Evolutionary conservation across 1,284 basidiomycete species (phyloP), one percentile per base, ranked within the genome.

Genomic region (Laetiporus sulphureus): DNA sequence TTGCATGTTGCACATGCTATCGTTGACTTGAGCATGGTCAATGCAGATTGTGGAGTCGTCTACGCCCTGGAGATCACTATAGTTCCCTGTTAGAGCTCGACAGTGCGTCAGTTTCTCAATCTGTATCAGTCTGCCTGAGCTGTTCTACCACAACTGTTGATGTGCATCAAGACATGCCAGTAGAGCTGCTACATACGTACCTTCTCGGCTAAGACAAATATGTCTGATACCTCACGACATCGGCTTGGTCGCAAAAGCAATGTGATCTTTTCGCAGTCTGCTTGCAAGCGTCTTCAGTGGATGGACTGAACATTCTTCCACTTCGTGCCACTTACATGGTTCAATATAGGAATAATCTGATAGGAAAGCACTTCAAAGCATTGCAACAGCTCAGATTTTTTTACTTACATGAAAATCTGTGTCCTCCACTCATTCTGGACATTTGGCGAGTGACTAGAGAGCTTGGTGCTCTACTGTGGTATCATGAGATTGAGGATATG

Each of bases 331-430:
- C 38, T 3, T 68, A 65, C 45, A 60, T 71, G 15, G 52, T 64
- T 27, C 62, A 69, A 37, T 67, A 69, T 45, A 50, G 50, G 5
- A 65, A 65, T 24, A 57, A 54, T 7, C 52, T 73, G 0, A 63
- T 70, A 36, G 67, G 69, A 8, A 60, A 60, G 23, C 67, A 72
- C 22, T 65, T 71, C 45, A 69, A 69, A 46, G 54, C 51, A 0
- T 40, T 73, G 5, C 51, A 53, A 15, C 69, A 53, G 36, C 30
- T 41, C 3, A 33, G 27, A 6, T 31, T 41, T 1, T 47, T 44
- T 21, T 42, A 44, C 10, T 29, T 47, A 3, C n/a, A n/a, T n/a
- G 30, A 47, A 19, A 39, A 35, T 18, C 19, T n/a, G 2, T 27
- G 33, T 42, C 5, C 41, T 41, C n/a, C 29, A 29, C 15, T 16